Evolutionary conservation across 192 early-diverging fungal species (phyloP).

Genomic region (Umbelopsis sp.): DNA sequence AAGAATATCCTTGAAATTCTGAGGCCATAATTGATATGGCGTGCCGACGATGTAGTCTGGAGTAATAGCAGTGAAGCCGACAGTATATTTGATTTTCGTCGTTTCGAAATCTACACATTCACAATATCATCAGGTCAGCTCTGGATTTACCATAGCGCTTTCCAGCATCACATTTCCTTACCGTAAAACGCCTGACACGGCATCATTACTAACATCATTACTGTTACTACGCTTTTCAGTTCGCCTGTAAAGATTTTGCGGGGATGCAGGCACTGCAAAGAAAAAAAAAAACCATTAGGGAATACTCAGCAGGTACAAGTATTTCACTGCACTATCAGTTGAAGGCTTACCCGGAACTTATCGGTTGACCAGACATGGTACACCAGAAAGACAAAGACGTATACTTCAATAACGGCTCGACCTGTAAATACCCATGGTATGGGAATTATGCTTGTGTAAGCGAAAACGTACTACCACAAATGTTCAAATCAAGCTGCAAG

Average conservation of each 20-base stretch:
- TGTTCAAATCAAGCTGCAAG: no score
- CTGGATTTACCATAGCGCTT: background rate
- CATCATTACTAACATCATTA: constrained; percentile 30
- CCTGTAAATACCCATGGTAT: background rate
- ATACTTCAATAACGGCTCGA: constrained; percentile 10
- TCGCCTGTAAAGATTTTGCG: constrained; percentile 26
- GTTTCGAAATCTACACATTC: constrained; percentile 19
- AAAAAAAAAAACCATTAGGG: background rate
- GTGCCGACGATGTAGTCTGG: constrained; percentile 17
- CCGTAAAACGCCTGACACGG: constrained; percentile 30
- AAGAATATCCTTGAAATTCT: constrained; percentile 10
- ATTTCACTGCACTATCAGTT: background rate
- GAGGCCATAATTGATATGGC: constrained; percentile 24
- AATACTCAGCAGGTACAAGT: background rate
- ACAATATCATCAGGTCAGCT: background rate
- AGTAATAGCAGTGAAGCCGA: constrained; percentile 3
- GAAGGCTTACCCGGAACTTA: constrained; percentile 9
- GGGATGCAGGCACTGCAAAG: constrained; percentile 27
- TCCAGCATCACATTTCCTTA: background rate
- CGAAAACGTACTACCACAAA: background rate
- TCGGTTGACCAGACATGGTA: constrained; percentile 22
- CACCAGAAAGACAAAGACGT: constrained; percentile 9
- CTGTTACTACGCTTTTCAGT: constrained; percentile 28
- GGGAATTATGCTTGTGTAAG: background rate
- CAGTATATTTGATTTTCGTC: constrained; percentile 34